Evolutionary conservation across 2,329 filamentous ascomycete species (phyloP), one percentile per base, ranked within the genome.

Genomic region (Phoma sp.): DNA sequence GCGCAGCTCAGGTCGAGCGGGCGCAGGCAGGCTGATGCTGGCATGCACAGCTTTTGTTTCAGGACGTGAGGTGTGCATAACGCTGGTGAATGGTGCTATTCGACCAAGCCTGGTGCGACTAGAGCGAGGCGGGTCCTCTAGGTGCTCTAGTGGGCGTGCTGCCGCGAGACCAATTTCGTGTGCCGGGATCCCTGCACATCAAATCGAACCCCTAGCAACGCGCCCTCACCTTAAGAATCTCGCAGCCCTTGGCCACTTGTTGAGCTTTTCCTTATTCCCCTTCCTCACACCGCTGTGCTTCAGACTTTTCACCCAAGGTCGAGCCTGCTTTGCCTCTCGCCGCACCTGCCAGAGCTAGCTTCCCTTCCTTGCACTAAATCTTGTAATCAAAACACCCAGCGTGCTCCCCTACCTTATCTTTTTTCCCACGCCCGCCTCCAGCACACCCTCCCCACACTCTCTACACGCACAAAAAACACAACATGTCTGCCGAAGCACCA

Each of bases 401-500:
- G 46, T 49, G 51, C 39, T 61, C 59, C 57, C 59, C 55, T 57
- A 53, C 53, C 53, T 51, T 55, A 45, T 52, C 42, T 40, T 51
- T 33, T 47, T 28, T 38, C 33, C 21, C 38, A 51, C 53, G 42
- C 42, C 47, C 47, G 26, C 46, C 47, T 52, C 47, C 36, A 53
- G 40, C 56, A 46, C 56, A 32, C 40, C 38, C 36, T 26, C 38
- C 54, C 54, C 40, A 53, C 53, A 51, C 55, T 49, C 51, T 28
- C 39, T 47, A 34, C 47, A 42, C 43, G 30, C 42, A 51, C 30
- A 56, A 49, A 34, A 55, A 42, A 37, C 53, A 53, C 61, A 62
- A 75, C 80, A 91, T 91, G 88, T 71, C 68, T 62, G 86, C 88
- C 80, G 88, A 91, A 73, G 82, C 81, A 77, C 83, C 87, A 78